Conservation (phyloP, 306 rosid species). For the Dalbergia cochinchinensis region DNA sequence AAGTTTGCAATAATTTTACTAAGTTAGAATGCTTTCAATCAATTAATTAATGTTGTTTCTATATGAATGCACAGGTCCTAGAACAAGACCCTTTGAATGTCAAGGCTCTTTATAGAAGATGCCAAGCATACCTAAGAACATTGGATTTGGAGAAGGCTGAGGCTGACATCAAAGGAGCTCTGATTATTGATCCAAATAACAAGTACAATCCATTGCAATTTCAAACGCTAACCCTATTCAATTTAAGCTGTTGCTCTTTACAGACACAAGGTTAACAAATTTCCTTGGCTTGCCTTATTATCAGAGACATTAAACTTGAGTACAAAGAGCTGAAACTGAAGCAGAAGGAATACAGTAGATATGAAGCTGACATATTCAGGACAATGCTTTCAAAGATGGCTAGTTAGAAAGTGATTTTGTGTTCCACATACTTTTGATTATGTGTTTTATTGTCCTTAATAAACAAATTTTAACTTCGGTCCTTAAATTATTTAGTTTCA, state of each 20-base stretch:
- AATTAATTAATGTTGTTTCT: not conserved
- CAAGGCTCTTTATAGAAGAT: constrained; percentile 77
- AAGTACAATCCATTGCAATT: constrained; percentile 51
- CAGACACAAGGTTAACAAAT: too few species aligned
- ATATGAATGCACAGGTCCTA: constrained; percentile 55
- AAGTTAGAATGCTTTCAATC: not conserved
- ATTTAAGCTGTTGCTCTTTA: too few species aligned
- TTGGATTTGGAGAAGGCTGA: constrained; percentile 72
- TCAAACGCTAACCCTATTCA: not conserved
- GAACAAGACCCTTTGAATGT: constrained; percentile 62
- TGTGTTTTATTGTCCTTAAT: too few species aligned
- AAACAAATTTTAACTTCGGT: too few species aligned
- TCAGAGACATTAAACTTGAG: constrained; percentile 66
- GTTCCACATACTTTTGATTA: not conserved
- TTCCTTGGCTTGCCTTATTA: constrained; percentile 24
- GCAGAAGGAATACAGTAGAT: constrained; percentile 61
- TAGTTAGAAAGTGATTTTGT: constrained; percentile 40
- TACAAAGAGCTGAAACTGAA: constrained; percentile 61
- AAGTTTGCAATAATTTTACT: not conserved
- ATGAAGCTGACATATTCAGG: constrained; percentile 64
- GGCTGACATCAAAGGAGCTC: constrained; percentile 62
- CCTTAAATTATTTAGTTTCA: too few species aligned
- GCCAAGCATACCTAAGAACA: constrained; percentile 65
- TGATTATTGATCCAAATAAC: constrained; percentile 67
- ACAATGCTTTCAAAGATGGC: constrained; percentile 69